A percentile compares a stretch with the other conserved stretches of the same genome.
These are phyloP conservation scores for Eimeria falciformis DNA, from an alignment of 169 alveolate genomes.

Conservation along the genomic window DNA sequence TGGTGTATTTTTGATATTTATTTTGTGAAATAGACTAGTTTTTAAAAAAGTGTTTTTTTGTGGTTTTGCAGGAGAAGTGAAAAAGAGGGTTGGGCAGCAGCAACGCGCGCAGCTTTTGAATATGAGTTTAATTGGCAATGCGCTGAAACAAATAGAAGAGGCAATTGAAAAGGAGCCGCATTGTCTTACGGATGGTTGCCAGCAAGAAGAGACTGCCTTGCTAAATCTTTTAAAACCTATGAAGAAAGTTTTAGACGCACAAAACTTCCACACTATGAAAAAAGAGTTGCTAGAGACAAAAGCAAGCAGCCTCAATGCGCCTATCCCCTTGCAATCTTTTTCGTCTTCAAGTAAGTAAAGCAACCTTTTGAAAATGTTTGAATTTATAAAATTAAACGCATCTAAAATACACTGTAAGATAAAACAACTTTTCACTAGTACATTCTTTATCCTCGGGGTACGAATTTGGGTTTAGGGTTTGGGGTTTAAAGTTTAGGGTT, in stretches of 20 bases:
- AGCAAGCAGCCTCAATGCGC: neutral
- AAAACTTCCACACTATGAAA: neutral
- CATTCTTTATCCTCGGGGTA: too few species aligned
- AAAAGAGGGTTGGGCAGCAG: neutral
- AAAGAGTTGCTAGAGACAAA: neutral
- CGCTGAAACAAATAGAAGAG: neutral
- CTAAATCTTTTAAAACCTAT: neutral
- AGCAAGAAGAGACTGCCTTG: neutral
- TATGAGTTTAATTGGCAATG: neutral
- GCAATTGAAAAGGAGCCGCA: too few species aligned
- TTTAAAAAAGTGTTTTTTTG: neutral
- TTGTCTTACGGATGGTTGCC: neutral
- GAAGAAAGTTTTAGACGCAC: neutral
- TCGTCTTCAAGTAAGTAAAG: neutral
- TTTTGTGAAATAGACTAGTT: neutral
- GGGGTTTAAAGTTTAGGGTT: too few species aligned
- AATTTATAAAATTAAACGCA: too few species aligned
- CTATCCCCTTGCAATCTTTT: neutral
- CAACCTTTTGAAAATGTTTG: too few species aligned
- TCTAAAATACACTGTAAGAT: too few species aligned
- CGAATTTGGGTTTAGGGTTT: too few species aligned
- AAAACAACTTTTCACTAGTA: too few species aligned
- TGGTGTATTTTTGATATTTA: neutral
- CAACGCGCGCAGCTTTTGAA: neutral
- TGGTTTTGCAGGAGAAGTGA: neutral